Percentiles rank a stretch among this genome's conserved stretches.
phyloP scores from a whole-genome alignment of 345 rosid species.

The Pistacia atlantica region DNA sequence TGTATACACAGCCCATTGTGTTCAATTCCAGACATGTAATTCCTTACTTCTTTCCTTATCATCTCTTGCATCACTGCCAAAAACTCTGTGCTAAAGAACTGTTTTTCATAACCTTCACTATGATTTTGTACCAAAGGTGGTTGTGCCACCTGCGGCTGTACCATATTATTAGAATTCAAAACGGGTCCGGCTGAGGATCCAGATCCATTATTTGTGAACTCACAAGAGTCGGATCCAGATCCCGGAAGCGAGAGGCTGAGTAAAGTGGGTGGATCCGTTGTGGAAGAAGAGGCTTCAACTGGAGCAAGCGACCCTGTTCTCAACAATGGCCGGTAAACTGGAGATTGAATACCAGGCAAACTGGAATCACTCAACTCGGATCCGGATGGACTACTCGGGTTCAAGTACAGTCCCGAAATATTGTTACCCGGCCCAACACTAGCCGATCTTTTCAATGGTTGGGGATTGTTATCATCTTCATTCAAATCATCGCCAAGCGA shows the following conservation, averaged over 20 bases:
- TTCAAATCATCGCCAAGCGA: slow-evolving; percentile 34
- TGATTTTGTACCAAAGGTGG: slow-evolving; percentile 10
- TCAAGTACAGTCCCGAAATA: slow-evolving; percentile 47
- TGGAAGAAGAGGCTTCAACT: slow-evolving; percentile 39
- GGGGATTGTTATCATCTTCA: slow-evolving; percentile 33
- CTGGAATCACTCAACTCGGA: slow-evolving; percentile 77
- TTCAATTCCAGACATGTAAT: slow-evolving; percentile 63
- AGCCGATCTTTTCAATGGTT: slow-evolving; percentile 65
- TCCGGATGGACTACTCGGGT: slow-evolving; percentile 66
- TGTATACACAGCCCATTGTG: slow-evolving; percentile 49
- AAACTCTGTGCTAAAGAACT: slow-evolving; percentile 65
- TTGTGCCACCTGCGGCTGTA: slow-evolving; percentile 12
- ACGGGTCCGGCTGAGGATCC: slow-evolving; percentile 13
- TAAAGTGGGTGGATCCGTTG: slow-evolving; percentile 52
- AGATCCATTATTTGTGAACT: slow-evolving; percentile 24
- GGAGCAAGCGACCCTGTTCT: slow-evolving; percentile 41
- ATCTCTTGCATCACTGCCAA: slow-evolving; percentile 71
- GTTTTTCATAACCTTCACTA: slow-evolving; percentile 38
- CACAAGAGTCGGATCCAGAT: slow-evolving; percentile 52
- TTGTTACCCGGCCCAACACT: slow-evolving; percentile 52
- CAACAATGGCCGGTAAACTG: slow-evolving; percentile 42
- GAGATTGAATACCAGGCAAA: slow-evolving; percentile 43
- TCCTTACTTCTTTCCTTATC: slow-evolving; percentile 72
- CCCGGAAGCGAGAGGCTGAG: slow-evolving; percentile 76
- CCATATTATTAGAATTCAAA: slow-evolving; percentile 12